A percentile compares a stretch with the other conserved stretches of the same genome.
phyloP scores from a whole-genome alignment of 805 yeast species.

The Yamadazyma olivae region DNA sequence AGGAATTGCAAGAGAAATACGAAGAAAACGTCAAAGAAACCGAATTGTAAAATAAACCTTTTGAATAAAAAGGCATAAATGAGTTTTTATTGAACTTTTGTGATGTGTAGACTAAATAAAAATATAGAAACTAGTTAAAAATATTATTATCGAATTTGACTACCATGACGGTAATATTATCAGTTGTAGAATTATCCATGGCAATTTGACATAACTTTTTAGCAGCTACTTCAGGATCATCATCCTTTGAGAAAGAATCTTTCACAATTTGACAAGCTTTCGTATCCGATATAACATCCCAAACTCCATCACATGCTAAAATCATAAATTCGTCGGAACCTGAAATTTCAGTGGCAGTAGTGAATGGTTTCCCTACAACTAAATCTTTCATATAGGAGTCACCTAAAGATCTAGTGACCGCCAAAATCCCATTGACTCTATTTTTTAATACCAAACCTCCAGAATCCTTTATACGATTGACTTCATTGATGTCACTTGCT shows the following conservation, averaged over 20 bases:
- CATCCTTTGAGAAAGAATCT: slow-evolving; percentile 35
- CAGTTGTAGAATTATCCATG: slow-evolving; percentile 75
- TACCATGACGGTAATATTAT: slow-evolving; percentile 92
- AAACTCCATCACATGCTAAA: slow-evolving; percentile 92
- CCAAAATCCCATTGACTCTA: slow-evolving; percentile 92
- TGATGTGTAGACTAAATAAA: no score
- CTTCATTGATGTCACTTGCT: slow-evolving; percentile 78
- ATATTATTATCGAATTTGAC: slow-evolving; percentile 52
- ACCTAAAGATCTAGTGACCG: slow-evolving; percentile 91
- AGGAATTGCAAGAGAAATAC: slow-evolving; percentile 8
- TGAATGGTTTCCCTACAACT: slow-evolving; percentile 88
- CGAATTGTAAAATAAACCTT: no score
- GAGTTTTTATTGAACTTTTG: no score
- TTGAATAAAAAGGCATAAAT: background rate
- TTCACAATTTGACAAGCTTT: slow-evolving; percentile 74
- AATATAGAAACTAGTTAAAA: no score
- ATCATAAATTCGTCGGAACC: slow-evolving; percentile 73
- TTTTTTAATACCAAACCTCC: slow-evolving; percentile 91
- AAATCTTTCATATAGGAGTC: slow-evolving; percentile 88
- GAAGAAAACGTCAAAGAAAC: slow-evolving; percentile 11
- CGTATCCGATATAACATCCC: slow-evolving; percentile 91
- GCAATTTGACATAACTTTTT: slow-evolving; percentile 68
- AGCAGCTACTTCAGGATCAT: slow-evolving; percentile 64
- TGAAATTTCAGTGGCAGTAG: slow-evolving; percentile 78
- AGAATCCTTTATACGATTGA: slow-evolving; percentile 64